A percentile compares a stretch with the other conserved stretches of the same genome.
These are phyloP conservation scores for Odontarrhena argentea DNA, from an alignment of 345 rosid species.

Conservation along the genomic window DNA sequence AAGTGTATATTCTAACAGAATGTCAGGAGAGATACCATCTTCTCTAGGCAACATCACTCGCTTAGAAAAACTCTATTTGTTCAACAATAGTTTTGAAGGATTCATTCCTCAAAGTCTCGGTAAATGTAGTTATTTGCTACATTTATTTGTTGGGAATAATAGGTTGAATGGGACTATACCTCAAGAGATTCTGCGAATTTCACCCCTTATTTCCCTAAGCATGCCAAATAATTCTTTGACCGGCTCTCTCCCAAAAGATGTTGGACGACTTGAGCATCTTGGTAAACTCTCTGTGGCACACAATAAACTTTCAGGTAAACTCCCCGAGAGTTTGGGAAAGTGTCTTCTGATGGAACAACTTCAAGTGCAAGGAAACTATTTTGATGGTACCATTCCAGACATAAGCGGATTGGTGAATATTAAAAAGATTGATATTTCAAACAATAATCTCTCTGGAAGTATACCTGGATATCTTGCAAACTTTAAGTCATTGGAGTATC, in stretches of 20 bases:
- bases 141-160: not conserved
- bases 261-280: not conserved
- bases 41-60: not conserved
- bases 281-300: not conserved
- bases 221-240: slow-evolving; percentile 1
- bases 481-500: too few relatives aligned
- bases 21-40: not conserved
- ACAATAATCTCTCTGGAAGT: too few relatives aligned
- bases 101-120: not conserved
- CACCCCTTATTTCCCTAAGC: not conserved
- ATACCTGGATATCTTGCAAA: too few relatives aligned
- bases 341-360: too few relatives aligned
- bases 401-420: too few relatives aligned
- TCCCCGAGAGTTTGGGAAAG: not conserved
- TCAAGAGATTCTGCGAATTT: not conserved
- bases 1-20: not conserved
- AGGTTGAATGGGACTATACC: not conserved
- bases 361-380: too few relatives aligned
- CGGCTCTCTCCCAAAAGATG: not conserved
- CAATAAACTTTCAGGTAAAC: not conserved
- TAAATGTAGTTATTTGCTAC: not conserved
- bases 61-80: not conserved
- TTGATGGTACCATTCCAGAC: too few relatives aligned
- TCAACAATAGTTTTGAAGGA: slow-evolving; percentile 4
- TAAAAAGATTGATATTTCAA: too few relatives aligned